Evolutionary conservation across 257 asterid species (phyloP).

Genomic region (Solanum rostratum): DNA sequence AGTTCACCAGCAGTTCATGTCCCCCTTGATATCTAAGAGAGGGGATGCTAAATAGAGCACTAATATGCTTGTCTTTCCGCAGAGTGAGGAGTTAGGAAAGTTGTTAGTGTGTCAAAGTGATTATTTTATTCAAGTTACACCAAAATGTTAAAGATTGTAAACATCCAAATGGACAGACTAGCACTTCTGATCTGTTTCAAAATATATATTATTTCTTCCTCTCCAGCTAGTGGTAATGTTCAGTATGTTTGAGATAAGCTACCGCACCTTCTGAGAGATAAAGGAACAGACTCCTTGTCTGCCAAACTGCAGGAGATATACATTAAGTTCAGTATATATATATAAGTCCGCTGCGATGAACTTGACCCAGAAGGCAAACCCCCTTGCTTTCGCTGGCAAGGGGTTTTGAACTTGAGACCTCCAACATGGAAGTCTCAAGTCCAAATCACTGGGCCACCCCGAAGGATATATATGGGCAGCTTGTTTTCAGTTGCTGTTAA

Average conservation of each 20-base stretch:
- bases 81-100: neutral
- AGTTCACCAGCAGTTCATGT: neutral
- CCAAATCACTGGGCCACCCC: too few relatives aligned
- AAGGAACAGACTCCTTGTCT: neutral
- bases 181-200: neutral
- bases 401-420: too few relatives aligned
- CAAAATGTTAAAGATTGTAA: neutral
- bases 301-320: neutral
- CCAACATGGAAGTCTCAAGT: too few relatives aligned
- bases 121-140: neutral
- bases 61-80: neutral
- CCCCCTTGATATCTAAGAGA: neutral
- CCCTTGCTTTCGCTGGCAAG: too few relatives aligned
- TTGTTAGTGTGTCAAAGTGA: neutral
- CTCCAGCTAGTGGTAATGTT: neutral
- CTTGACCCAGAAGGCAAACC: too few relatives aligned
- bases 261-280: neutral
- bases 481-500: neutral
- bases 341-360: too few relatives aligned
- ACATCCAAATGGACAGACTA: neutral
- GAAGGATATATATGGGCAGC: neutral
- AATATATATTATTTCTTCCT: neutral
- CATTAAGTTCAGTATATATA: too few relatives aligned
- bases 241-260: neutral
- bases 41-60: neutral